Base-by-base conservation (phyloP, 371 early-diverging fungal species). In the Smittium culicis region DNA sequence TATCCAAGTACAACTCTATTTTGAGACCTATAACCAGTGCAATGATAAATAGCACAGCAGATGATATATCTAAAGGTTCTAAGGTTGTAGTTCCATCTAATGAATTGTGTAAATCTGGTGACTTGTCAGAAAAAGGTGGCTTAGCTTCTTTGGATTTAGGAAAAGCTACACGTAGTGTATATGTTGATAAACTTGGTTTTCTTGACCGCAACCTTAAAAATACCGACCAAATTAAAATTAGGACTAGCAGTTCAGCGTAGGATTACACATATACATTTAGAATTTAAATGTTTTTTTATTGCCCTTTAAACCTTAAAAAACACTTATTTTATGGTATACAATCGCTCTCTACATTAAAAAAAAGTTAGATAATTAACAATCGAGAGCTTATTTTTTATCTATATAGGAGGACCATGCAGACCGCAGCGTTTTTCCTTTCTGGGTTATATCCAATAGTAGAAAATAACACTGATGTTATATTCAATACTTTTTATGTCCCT, bases 51-150 rank as follows among this genome's bases (percentile, higher is more conserved):
- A 28, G 8, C 69, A 78, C 20, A 64, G 68, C 35, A 54, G 35
- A 25, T 33, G 33, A 16, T 61, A n/a, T 27, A 54, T 34, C 1
- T n/a, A 70, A 25, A 35, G 56, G 25, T 14, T 60, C 8, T 31
- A 57, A 30, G 27, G 55, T 2, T 27, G 34, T 14, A 45, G 20
- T 33, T 27, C 34, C 17, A n/a, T 78, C 71, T 74, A 27, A 66
- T 11, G 79, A 79, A 31, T 65, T 69, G 14, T 80, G 80, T 61
- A 72, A 73, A 24, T 34, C 58, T 8, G 82, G 82, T n/a, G 79
- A 84, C 64, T 70, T 84, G 65, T 82, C 84, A 0, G 75, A 77
- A 16, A 69, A 69, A 24, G 84, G 84, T 16, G 81, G 76, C 33
- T 60, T 65, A 27, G 82, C 82, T 68, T 83, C 82, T 65, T 71